Evolutionary conservation across 306 rosid species (phyloP).

Genomic region (Lathyrus aphaca): DNA sequence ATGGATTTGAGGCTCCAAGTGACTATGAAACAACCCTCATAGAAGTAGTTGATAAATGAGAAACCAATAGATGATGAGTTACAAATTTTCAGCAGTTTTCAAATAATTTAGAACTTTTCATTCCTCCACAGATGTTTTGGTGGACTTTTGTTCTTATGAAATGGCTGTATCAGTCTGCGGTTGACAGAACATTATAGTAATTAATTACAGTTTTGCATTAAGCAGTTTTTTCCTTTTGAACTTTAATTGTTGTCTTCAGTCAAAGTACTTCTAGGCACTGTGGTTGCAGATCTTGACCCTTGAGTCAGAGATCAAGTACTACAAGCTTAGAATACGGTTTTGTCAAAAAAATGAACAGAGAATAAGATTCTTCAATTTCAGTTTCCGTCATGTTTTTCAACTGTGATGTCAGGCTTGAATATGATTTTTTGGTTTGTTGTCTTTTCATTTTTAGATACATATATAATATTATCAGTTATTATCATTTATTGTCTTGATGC

Average conservation of each 20-base stretch:
- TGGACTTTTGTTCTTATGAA: constrained; percentile 37
- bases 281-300: too few species aligned
- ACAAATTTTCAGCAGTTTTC: constrained; percentile 24
- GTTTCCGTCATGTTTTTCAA: background rate
- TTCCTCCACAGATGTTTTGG: constrained; percentile 21
- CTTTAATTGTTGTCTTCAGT: background rate
- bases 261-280: background rate
- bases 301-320: background rate
- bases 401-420: background rate
- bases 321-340: background rate
- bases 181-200: constrained; percentile 32
- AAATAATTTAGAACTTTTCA: constrained; percentile 41
- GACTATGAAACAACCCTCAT: constrained; percentile 89
- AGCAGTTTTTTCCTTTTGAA: constrained; percentile 4
- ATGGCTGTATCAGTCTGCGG: constrained; percentile 38
- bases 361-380: background rate
- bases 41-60: constrained; percentile 66
- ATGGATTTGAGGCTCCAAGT: constrained; percentile 86
- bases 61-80: background rate
- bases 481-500: background rate
- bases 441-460: background rate
- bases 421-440: background rate
- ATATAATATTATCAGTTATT: background rate
- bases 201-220: constrained; percentile 28
- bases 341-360: background rate